phyloP scores from a whole-genome alignment of 768 basidiomycete species.

The Calocybe gangraenosa region DNA sequence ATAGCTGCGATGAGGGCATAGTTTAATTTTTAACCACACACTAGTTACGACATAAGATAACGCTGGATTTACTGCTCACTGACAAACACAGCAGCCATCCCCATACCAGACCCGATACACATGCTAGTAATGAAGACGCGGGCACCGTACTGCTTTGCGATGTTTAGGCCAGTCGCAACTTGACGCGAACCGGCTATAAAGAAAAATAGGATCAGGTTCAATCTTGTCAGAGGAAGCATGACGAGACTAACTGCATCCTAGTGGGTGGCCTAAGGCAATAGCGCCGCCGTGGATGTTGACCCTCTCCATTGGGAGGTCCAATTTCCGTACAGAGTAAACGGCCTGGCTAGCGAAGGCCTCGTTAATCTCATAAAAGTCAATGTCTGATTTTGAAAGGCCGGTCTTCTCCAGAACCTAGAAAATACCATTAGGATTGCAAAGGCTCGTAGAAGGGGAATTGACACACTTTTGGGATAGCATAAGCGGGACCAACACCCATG shows the following conservation, averaged over 20 bases:
- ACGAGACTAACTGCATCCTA: constrained; percentile 67
- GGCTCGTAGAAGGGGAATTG: not conserved
- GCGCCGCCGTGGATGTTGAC: constrained; percentile 88
- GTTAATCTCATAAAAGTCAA: constrained; percentile 93
- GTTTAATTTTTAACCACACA: too few species aligned
- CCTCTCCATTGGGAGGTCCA: constrained; percentile 71
- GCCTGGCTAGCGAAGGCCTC: constrained; percentile 89
- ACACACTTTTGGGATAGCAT: constrained; percentile 67
- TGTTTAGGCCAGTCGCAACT: constrained; percentile 26
- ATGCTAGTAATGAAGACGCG: constrained; percentile 74
- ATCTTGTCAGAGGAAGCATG: not conserved
- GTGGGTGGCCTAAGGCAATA: constrained; percentile 87
- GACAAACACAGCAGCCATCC: constrained; percentile 44
- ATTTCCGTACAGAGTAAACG: constrained; percentile 64
- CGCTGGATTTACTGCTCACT: not conserved
- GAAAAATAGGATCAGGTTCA: not conserved
- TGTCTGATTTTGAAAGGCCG: constrained; percentile 62
- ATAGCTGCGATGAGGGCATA: too few species aligned
- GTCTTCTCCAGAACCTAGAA: constrained; percentile 50
- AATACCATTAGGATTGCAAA: not conserved
- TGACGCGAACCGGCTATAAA: not conserved
- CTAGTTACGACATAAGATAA: too few species aligned
- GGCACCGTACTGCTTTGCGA: constrained; percentile 56
- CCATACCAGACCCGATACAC: constrained; percentile 78
- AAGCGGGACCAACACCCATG: constrained; percentile 93